Evolutionary conservation across 1,284 basidiomycete genomes (phyloP).

Genomic region (Cutaneotrichosporon sp.): DNA sequence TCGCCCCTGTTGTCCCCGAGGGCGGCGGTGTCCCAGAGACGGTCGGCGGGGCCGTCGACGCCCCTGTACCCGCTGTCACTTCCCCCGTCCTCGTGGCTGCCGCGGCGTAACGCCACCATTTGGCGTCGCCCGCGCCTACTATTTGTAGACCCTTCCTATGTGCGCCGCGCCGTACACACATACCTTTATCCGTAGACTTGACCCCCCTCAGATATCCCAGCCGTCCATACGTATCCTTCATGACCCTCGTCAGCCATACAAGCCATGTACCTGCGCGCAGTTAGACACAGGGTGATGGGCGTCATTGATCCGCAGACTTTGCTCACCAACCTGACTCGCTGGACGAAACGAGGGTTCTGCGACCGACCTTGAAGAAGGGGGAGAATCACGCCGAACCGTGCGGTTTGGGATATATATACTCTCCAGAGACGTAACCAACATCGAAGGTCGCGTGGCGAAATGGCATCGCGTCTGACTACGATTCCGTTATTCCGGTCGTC

Average conservation of each 20-base stretch:
- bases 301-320: too few species aligned
- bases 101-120: background rate
- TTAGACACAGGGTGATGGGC: too few species aligned
- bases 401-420: background rate
- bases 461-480: constrained; percentile 3
- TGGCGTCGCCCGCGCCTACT: background rate
- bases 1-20: background rate
- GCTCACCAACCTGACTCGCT: too few species aligned
- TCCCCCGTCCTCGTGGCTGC: background rate
- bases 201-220: background rate
- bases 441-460: background rate
- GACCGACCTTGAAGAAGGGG: too few species aligned
- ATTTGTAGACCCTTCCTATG: background rate
- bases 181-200: constrained; percentile 1
- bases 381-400: too few species aligned
- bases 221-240: constrained; percentile 1
- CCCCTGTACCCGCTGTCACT: background rate
- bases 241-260: background rate
- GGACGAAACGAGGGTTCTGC: too few species aligned
- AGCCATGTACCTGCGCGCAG: background rate
- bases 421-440: background rate
- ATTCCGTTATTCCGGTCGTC: background rate
- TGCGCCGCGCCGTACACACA: background rate
- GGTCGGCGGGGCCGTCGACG: background rate
- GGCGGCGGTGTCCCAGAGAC: background rate